Conservation (phyloP, 2,329 filamentous ascomycete genomes). For the Phoma sp. region DNA sequence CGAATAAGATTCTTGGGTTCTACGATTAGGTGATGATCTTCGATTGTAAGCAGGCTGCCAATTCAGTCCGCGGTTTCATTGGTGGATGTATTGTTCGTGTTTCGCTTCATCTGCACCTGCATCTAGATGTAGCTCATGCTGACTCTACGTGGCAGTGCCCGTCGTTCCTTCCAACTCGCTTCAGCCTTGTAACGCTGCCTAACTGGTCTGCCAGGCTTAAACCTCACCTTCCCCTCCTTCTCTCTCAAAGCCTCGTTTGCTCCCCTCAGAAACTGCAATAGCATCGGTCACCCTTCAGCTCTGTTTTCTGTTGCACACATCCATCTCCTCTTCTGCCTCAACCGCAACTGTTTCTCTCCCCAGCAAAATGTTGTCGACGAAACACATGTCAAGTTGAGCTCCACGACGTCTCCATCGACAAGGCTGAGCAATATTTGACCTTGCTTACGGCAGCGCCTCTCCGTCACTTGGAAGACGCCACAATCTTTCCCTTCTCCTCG, state of each 20-base stretch:
- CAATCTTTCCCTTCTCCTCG: not conserved
- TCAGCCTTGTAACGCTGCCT: not conserved
- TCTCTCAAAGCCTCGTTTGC: not conserved
- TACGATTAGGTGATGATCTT: conserved; percentile 22
- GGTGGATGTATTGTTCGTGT: not conserved
- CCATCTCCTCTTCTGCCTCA: not conserved
- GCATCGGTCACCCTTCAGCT: not conserved
- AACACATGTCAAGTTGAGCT: no score
- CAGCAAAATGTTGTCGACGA: not conserved
- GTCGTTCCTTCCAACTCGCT: not conserved
- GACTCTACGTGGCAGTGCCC: not conserved
- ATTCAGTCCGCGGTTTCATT: not conserved
- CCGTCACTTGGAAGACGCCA: not conserved
- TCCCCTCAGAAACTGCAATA: not conserved
- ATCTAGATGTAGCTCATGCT: not conserved
- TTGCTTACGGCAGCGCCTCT: not conserved
- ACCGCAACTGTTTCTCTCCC: not conserved
- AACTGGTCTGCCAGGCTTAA: not conserved
- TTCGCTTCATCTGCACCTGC: not conserved
- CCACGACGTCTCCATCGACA: no score
- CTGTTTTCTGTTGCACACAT: not conserved
- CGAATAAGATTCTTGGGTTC: conserved; percentile 64
- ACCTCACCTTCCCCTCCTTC: not conserved
- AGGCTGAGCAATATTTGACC: no score
- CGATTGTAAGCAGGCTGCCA: not conserved